These are phyloP conservation scores for Stagonosporopsis rhizophila DNA, from an alignment of 2,329 filamentous ascomycete species.

Conservation along the genomic window DNA sequence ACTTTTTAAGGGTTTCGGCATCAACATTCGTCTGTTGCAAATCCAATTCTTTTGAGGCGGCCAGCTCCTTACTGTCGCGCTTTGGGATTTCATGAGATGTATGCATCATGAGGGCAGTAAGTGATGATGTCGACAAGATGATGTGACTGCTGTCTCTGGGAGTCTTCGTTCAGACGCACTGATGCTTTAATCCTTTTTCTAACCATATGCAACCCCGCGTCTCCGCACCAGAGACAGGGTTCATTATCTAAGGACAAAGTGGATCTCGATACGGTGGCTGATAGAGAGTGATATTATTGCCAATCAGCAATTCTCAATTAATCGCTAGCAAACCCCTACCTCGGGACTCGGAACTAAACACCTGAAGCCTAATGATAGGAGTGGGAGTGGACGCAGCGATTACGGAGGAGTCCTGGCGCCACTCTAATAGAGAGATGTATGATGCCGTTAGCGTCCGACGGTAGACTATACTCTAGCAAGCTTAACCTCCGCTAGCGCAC, in stretches of 20 bases:
- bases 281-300: background rate
- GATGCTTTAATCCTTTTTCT: background rate
- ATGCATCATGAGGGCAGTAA: too few relatives aligned
- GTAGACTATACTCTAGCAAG: background rate
- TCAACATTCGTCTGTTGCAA: background rate
- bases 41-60: background rate
- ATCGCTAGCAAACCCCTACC: too few relatives aligned
- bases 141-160: too few relatives aligned
- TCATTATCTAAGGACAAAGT: background rate
- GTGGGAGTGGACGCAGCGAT: background rate
- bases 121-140: too few relatives aligned
- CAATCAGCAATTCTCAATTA: background rate
- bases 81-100: background rate
- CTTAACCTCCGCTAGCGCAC: too few relatives aligned
- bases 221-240: background rate
- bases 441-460: constrained; percentile 6
- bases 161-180: background rate
- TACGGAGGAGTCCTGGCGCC: background rate
- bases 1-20: background rate
- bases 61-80: background rate
- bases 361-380: too few relatives aligned
- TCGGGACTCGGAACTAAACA: too few relatives aligned
- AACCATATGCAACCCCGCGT: background rate
- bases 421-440: background rate
- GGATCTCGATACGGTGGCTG: background rate